These are phyloP conservation scores for Aspergillus indologenus DNA, from an alignment of 495 filamentous ascomycete genomes.

Conservation along the genomic window DNA sequence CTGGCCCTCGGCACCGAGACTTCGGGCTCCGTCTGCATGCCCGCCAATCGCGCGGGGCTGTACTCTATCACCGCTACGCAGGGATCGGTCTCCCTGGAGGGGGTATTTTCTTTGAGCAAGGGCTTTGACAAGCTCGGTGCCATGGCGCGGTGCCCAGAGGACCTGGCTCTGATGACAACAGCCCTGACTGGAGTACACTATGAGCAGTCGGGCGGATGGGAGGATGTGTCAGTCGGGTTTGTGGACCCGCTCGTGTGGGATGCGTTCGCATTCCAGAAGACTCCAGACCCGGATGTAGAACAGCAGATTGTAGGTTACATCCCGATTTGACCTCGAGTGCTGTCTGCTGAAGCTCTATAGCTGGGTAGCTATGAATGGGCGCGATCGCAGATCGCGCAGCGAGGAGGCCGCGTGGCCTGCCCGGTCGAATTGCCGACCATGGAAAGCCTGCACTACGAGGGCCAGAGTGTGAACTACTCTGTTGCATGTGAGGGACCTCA, in stretches of 20 bases:
- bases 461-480: not conserved
- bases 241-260: not conserved
- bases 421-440: not conserved
- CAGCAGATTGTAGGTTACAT: constrained; percentile 3
- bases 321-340: not conserved
- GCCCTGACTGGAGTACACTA: not conserved
- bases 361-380: not conserved
- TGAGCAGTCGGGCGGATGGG: not conserved
- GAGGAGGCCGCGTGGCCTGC: not conserved
- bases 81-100: not conserved
- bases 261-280: not conserved
- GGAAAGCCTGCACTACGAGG: not conserved
- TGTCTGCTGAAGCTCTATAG: not conserved
- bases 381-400: not conserved
- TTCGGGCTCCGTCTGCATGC: not conserved
- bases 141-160: not conserved
- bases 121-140: not conserved
- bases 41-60: not conserved
- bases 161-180: not conserved
- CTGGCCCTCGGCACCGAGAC: not conserved
- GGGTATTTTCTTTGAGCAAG: not conserved
- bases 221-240: not conserved
- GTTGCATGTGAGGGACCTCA: not conserved
- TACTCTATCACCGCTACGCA: not conserved
- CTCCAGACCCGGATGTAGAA: not conserved